Conservation (phyloP, 2,329 filamentous ascomycete species). For the Microsporum ferrugineum region DNA sequence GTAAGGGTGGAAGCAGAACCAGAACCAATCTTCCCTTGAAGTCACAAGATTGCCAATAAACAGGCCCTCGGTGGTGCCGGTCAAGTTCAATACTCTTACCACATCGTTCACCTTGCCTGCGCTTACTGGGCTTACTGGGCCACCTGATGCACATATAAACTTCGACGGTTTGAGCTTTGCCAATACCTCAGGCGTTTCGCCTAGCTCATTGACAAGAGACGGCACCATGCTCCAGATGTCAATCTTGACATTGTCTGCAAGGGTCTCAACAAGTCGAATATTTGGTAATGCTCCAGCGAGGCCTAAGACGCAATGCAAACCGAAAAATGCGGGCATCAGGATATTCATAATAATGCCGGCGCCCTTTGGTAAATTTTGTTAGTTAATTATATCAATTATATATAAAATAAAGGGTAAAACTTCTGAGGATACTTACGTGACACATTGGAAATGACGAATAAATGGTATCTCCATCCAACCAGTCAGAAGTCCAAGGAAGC, state of each 20-base stretch:
- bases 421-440: background rate
- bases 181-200: background rate
- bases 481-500: constrained; percentile 2
- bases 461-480: background rate
- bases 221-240: constrained; percentile 3
- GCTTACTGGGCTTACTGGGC: background rate
- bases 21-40: constrained; percentile 1
- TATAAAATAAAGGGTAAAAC: background rate
- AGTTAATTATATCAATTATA: background rate
- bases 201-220: background rate
- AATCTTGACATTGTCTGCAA: background rate
- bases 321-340: background rate
- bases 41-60: background rate
- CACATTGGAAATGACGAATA: constrained; percentile 3
- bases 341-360: constrained; percentile 5
- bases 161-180: background rate
- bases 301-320: background rate
- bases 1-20: constrained; percentile 3
- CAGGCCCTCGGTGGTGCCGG: background rate
- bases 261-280: constrained; percentile 1
- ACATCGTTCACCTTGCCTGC: background rate
- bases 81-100: background rate
- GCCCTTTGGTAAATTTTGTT: background rate
- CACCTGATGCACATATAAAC: constrained; percentile 2
- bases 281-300: background rate